phyloP scores from a whole-genome alignment of 768 basidiomycete species.

The Saitozyma podzolica region DNA sequence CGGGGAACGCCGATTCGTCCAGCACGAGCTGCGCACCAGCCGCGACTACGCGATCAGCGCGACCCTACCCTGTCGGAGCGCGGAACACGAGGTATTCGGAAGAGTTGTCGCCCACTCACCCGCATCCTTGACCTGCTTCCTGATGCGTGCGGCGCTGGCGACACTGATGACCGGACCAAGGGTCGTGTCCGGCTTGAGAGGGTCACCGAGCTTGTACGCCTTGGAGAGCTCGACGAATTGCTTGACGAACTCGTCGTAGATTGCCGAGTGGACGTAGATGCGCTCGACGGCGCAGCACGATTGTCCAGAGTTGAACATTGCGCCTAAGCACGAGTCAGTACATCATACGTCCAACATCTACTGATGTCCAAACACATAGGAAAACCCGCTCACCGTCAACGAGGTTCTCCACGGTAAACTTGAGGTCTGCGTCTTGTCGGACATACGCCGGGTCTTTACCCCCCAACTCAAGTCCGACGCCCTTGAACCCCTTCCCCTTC shows the following conservation, averaged over 20 bases:
- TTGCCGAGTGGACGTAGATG: slow-evolving; percentile 85
- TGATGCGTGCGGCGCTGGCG: slow-evolving; percentile 78
- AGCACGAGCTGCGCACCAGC: slow-evolving; percentile 79
- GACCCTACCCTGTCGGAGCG: neutral
- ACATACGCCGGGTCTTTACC: slow-evolving; percentile 99
- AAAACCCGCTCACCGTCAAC: slow-evolving; percentile 70
- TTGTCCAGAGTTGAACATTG: slow-evolving; percentile 96
- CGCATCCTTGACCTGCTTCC: slow-evolving; percentile 83
- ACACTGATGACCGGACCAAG: slow-evolving; percentile 92
- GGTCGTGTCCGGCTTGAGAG: slow-evolving; percentile 68
- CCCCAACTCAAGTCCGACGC: slow-evolving; percentile 87
- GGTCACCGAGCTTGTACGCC: slow-evolving; percentile 85
- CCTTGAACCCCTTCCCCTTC: slow-evolving; percentile 71
- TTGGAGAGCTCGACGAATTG: slow-evolving; percentile 73
- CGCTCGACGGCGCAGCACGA: slow-evolving; percentile 92
- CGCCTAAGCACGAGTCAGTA: slow-evolving; percentile 57
- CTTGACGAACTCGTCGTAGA: slow-evolving; percentile 77
- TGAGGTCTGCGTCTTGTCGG: slow-evolving; percentile 76
- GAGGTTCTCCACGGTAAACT: slow-evolving; percentile 77
- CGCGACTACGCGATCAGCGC: slow-evolving; percentile 56
- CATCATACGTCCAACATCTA: neutral
- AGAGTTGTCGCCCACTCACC: slow-evolving; percentile 55
- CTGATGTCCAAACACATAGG: neutral
- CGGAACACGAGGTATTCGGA: neutral
- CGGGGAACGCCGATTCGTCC: slow-evolving; percentile 63